Evolutionary conservation across 148 eudicot genomes (phyloP).

Genomic region (Oxyria digyna): DNA sequence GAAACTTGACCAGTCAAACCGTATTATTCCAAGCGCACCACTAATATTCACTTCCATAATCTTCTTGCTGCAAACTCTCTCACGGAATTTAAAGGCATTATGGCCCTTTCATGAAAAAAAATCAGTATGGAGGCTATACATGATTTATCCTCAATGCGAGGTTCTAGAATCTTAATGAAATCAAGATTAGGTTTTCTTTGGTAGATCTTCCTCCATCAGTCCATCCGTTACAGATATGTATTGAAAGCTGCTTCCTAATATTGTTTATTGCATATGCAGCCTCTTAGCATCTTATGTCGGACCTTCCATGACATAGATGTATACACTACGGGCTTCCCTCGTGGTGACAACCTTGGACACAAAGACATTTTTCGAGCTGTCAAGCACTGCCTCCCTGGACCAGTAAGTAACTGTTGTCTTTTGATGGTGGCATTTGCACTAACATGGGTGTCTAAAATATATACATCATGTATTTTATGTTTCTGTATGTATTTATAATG

Average conservation of each 20-base stretch:
- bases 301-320: slow-evolving; percentile 76
- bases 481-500: background rate
- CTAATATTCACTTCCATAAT: background rate
- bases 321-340: slow-evolving; percentile 77
- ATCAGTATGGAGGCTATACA: background rate
- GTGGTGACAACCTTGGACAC: slow-evolving; percentile 60
- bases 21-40: no score
- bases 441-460: background rate
- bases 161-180: background rate
- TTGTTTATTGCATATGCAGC: slow-evolving; percentile 38
- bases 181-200: background rate
- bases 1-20: no score
- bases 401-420: slow-evolving; percentile 34
- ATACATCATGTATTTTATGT: no score
- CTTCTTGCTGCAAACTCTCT: background rate
- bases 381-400: slow-evolving; percentile 85
- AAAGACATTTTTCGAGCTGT: slow-evolving; percentile 66
- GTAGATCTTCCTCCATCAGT: background rate
- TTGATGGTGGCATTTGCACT: background rate
- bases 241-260: background rate
- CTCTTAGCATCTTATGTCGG: slow-evolving; percentile 73
- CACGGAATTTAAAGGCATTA: background rate
- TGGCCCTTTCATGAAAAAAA: background rate
- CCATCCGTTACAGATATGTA: background rate
- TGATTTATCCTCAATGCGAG: background rate